Base-by-base conservation (phyloP, 2,329 filamentous ascomycete species). In the Rutstroemia sydowiana region DNA sequence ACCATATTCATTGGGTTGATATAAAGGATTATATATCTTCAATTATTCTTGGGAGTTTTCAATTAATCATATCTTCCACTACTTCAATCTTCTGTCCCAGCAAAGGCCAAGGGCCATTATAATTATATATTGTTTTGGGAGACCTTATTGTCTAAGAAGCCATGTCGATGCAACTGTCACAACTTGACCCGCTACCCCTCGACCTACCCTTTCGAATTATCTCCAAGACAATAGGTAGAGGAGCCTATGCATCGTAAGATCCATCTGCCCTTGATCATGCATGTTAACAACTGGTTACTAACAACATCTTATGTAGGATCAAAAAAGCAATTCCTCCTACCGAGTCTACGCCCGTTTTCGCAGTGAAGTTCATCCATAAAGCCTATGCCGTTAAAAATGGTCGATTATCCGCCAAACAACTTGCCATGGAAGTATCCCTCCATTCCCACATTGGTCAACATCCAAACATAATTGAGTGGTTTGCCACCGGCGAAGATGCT, bases 341-440 rank as follows among this genome's bases (percentile, higher is more conserved):
- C 58, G 70, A 77, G 1, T 72, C 79, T 23, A 78, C 73, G 23
- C 92, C 92, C 28, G 75, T 98, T 53, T 97, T 98, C 68, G 93
- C 95, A 13, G 89, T 98, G 70, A 98, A 98, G 70, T 88, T 98
- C 71, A 96, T 98, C 67, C 92, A 98, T 74, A 98, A 98, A 73
- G 86, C 87, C 59, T 95, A 96, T 70, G 95, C 93, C 53, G 80
- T 88, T 62, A 87, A 86, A 62, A 83, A 92, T 76, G 93, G 93
- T 66, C 87, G 88, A 55, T 84, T 98, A 61, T 89, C 87, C 28
- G 78, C 85, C 31, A 92, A 95, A 66, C 93, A 98, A 71, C 82
- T 98, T 58, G 81, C 84, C 62, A 88, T 95, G 79, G 93, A 98
- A 71, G 87, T 95, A 37, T 87, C 87, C 3, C 77, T 98, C 16